Evolutionary conservation across 2,329 filamentous ascomycete genomes (phyloP).

Genomic region (Xylaria sp.): DNA sequence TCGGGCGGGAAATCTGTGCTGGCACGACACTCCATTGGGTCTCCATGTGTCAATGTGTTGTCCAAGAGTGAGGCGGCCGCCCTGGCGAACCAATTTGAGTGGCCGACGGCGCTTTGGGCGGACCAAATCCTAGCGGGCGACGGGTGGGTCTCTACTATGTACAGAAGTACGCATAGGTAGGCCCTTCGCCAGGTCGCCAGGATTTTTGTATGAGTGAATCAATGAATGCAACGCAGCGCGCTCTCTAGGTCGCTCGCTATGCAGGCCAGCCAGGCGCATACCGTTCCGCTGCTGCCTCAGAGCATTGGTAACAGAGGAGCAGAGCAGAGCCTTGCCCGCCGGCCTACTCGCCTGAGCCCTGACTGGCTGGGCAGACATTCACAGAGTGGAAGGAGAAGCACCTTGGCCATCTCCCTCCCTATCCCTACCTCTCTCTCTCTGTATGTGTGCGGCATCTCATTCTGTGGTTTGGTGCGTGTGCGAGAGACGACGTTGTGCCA

Average conservation of each 20-base stretch:
- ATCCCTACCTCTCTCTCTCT: neutral
- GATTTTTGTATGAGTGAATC: no score
- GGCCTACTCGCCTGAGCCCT: neutral
- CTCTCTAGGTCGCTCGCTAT: no score
- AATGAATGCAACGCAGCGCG: neutral
- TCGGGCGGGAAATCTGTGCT: conserved; percentile 20
- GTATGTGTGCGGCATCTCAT: neutral
- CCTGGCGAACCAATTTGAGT: conserved; percentile 32
- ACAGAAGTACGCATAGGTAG: no score
- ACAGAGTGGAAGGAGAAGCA: no score
- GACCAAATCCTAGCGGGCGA: conserved; percentile 25
- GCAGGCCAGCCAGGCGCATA: neutral
- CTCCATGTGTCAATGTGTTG: conserved; percentile 36
- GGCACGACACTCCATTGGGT: conserved; percentile 28
- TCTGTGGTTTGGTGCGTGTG: neutral
- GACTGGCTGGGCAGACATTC: neutral
- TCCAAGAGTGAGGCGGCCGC: conserved; percentile 37
- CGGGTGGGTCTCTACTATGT: conserved; percentile 21
- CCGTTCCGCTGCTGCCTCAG: conserved; percentile 9
- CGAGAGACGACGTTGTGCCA: neutral
- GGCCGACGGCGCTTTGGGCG: conserved; percentile 29
- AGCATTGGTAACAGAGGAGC: conserved; percentile 4
- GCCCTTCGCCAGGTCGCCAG: conserved; percentile 5
- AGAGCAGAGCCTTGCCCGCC: no score
- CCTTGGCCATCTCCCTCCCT: neutral